phyloP scores from a whole-genome alignment of 202 grass and related monocot genomes.

The Saccharum hybrid region DNA sequence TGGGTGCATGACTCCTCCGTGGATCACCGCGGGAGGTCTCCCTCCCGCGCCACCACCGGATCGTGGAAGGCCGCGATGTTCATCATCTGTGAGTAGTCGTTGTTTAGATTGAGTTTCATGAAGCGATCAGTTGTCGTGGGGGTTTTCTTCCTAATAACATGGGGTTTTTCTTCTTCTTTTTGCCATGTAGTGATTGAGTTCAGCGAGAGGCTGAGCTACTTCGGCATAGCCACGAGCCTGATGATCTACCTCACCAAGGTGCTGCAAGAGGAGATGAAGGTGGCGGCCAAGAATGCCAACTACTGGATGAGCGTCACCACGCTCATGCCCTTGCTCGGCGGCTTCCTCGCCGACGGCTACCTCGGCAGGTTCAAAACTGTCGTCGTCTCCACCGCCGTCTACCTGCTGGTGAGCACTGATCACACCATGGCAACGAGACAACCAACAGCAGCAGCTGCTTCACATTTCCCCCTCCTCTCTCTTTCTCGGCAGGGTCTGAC shows the following conservation, averaged over 20 bases:
- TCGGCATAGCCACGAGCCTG: conserved; percentile 70
- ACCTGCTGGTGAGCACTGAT: conserved; percentile 31
- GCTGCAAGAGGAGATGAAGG: conserved; percentile 75
- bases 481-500: conserved; percentile 38
- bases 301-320: conserved; percentile 85
- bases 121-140: background rate
- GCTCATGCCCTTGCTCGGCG: conserved; percentile 70
- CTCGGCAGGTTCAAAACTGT: conserved; percentile 70
- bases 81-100: conserved; percentile 61
- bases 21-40: conserved; percentile 58
- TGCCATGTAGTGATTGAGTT: conserved; percentile 69
- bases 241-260: conserved; percentile 83
- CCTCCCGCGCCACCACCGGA: conserved; percentile 64
- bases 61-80: conserved; percentile 77
- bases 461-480: too few species aligned
- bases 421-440: too few species aligned
- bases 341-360: conserved; percentile 85
- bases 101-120: accelerated
- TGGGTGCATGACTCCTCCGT: conserved; percentile 78
- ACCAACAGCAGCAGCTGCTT: too few species aligned
- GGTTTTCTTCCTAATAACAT: background rate
- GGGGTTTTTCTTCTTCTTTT: background rate
- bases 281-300: conserved; percentile 72
- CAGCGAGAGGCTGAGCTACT: conserved; percentile 87
- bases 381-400: conserved; percentile 68